Conservation (phyloP, 169 alveolate genomes). For the Plasmodium inui region DNA sequence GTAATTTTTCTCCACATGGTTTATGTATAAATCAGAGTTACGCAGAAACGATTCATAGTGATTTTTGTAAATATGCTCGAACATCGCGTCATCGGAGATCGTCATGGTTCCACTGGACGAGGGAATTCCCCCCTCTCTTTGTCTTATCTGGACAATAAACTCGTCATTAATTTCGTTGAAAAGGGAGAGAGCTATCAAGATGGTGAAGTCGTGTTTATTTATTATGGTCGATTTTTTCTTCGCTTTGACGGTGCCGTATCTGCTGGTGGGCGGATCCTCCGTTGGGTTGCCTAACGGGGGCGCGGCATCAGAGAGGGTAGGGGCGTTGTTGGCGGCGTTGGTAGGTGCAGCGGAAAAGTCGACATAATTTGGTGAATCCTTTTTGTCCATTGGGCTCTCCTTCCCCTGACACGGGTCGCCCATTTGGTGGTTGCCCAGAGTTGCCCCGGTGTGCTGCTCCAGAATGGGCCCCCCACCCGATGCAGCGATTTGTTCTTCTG, state of each 20-base stretch:
- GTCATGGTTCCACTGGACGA: not conserved
- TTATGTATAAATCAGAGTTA: constrained; percentile 29
- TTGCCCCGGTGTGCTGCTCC: not conserved
- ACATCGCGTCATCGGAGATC: not conserved
- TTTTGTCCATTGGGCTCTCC: not conserved
- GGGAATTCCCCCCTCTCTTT: constrained; percentile 22
- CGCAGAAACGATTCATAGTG: constrained; percentile 30
- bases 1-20: constrained; percentile 9
- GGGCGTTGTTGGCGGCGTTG: no score
- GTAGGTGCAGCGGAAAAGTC: not conserved
- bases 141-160: constrained; percentile 31
- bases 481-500: not conserved
- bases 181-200: constrained; percentile 27
- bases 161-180: constrained; percentile 65
- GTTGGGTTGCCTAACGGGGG: not conserved
- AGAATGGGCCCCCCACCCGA: not conserved
- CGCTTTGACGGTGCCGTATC: not conserved
- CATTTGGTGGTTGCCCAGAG: not conserved
- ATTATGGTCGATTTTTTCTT: constrained; percentile 41
- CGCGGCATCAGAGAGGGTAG: not conserved
- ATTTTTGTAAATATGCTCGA: constrained; percentile 34
- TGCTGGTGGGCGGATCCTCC: not conserved
- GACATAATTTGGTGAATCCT: not conserved
- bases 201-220: constrained; percentile 28
- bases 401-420: not conserved